Evolutionary conservation across 257 asterid genomes (phyloP).

Genomic region (Petunia secreta): DNA sequence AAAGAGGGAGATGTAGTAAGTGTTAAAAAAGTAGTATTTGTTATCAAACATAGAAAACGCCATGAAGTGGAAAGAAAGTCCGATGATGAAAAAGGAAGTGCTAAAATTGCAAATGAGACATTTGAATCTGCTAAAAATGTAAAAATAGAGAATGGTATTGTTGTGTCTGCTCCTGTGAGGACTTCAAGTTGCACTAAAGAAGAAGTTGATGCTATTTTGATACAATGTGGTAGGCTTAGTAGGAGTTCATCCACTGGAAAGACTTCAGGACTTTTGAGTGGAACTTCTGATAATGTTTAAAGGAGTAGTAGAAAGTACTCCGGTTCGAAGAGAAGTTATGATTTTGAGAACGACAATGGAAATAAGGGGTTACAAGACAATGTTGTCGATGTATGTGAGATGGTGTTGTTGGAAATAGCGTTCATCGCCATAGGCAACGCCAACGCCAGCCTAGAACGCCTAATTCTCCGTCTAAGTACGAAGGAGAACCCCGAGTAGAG

Average conservation of each 20-base stretch:
- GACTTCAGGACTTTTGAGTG: slow-evolving; percentile 17
- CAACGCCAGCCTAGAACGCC: slow-evolving; percentile 50
- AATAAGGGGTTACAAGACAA: slow-evolving; percentile 29
- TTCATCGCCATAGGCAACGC: slow-evolving; percentile 64
- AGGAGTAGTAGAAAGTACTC: slow-evolving; percentile 63
- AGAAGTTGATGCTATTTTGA: slow-evolving; percentile 90
- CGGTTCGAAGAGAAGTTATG: slow-evolving; percentile 93
- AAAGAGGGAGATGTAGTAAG: slow-evolving; percentile 46
- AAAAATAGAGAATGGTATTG: slow-evolving; percentile 32
- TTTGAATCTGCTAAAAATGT: slow-evolving; percentile 37
- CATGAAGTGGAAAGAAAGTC: slow-evolving; percentile 60
- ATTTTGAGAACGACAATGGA: slow-evolving; percentile 70
- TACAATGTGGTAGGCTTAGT: slow-evolving; percentile 96
- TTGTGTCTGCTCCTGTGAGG: slow-evolving; percentile 63
- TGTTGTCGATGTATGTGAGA: slow-evolving; percentile 35
- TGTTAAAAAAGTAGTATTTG: slow-evolving; percentile 70
- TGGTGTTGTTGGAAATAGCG: slow-evolving; percentile 57
- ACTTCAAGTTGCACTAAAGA: slow-evolving; percentile 94
- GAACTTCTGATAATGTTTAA: slow-evolving; percentile 40
- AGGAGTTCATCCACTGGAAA: slow-evolving; percentile 87
- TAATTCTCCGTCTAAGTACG: slow-evolving; percentile 56
- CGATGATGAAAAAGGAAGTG: slow-evolving; percentile 55
- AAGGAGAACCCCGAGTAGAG: slow-evolving; percentile 95
- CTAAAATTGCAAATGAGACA: slow-evolving; percentile 36
- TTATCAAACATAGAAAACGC: slow-evolving; percentile 78